Evolutionary conservation across 2,329 filamentous ascomycete genomes (phyloP).

Genomic region (Exophiala xenobiotica): DNA sequence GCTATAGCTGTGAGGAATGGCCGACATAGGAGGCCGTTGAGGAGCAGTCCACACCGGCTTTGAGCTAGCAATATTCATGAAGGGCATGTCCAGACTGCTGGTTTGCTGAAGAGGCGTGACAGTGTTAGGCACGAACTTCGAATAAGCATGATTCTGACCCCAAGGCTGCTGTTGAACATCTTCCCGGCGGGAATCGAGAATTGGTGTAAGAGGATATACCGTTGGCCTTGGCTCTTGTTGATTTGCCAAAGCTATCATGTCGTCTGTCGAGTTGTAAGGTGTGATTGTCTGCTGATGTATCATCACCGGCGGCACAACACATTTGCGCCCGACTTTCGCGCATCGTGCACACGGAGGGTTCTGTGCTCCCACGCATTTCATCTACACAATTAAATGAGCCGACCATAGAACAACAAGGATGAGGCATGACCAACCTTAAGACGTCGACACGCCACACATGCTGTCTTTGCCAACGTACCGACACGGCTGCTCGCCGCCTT

Average conservation of each 20-base stretch:
- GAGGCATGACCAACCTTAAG: conserved; percentile 4
- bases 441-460: conserved; percentile 12
- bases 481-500: conserved; percentile 6
- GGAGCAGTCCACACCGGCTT: not conserved
- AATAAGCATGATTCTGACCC: not conserved
- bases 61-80: not conserved
- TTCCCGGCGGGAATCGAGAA: not conserved
- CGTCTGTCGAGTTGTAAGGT: conserved; percentile 6
- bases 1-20: not conserved
- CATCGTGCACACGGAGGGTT: conserved; percentile 10
- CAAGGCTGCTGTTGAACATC: not conserved
- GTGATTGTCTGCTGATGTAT: not conserved
- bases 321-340: conserved; percentile 7
- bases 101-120: not conserved
- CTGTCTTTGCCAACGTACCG: conserved; percentile 8
- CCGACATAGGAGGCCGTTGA: not conserved
- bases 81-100: conserved; percentile 3
- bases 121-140: not conserved
- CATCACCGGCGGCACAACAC: conserved; percentile 4
- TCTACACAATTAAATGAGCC: not conserved
- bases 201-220: conserved; percentile 1
- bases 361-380: conserved; percentile 11
- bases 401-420: not conserved
- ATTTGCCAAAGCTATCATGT: conserved; percentile 3
- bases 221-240: not conserved